Evolutionary conservation across 345 rosid genomes (phyloP), one percentile per base, ranked within the genome.

Genomic region (Cardiospermum halicacabum): DNA sequence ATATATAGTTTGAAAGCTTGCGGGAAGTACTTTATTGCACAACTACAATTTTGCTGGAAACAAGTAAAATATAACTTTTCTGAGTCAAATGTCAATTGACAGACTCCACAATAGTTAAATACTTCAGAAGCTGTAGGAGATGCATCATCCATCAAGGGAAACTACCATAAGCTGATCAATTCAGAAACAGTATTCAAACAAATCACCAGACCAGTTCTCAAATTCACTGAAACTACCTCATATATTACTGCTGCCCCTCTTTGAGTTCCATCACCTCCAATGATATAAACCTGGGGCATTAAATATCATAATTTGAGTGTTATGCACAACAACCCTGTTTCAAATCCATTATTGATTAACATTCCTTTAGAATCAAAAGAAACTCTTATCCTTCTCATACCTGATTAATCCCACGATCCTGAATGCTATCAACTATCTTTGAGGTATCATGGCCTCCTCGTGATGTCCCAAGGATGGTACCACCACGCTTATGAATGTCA

Each of bases 191-290:
- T 11, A 7, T 25, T 40, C 45, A 28, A 11, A 30, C 40, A 30
- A 54, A 25, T 22, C 22, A 48, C 22, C 7, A 58, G 47, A 53
- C 15, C 3, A 22, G 16, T 12, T 27, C 11, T 24, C 39, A 50
- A 51, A 32, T 50, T 28, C 53, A 60, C 56, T 28, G 21, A 12
- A 16, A 55, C 13, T 80, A 92, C 98, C 93, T 92, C 89, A 48
- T 68, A 89, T 55, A 92, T 83, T 16, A 73, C 78, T 15, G 98
- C 80, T 60, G 96, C 96, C 24, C 98, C 98, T 79, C 81, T 81
- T 53, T 89, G 98, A 39, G 97, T 92, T 72, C 96, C 97, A 72
- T 92, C 96, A 34, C 97, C 98, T 12, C 96, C 98, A 24, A 89
- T 88, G 58, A 92, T 82, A 58, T 85, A 92, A 62, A 92, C 95